Conservation (phyloP, 768 basidiomycete species). For the Filobasidium wieringae region DNA sequence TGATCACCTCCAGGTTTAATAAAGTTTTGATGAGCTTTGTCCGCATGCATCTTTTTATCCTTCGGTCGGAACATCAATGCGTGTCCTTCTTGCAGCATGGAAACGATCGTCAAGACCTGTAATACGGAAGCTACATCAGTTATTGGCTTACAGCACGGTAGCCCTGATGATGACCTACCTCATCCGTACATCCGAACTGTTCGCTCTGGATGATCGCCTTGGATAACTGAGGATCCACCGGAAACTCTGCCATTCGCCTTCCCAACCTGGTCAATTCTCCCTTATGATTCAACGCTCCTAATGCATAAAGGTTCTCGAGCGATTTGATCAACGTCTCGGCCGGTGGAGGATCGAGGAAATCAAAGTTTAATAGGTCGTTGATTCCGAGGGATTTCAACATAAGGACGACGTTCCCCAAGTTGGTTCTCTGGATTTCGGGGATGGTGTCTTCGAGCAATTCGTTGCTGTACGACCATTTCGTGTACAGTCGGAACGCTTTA, state of each 20-base stretch:
- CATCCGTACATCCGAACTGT: slow-evolving; percentile 85
- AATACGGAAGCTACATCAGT: neutral
- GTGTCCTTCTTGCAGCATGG: slow-evolving; percentile 90
- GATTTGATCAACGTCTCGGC: slow-evolving; percentile 95
- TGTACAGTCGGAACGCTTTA: slow-evolving; percentile 95
- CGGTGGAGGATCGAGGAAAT: slow-evolving; percentile 96
- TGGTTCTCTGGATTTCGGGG: slow-evolving; percentile 98
- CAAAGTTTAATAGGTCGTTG: slow-evolving; percentile 95
- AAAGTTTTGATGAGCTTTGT: slow-evolving; percentile 95
- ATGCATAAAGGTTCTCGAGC: slow-evolving; percentile 81
- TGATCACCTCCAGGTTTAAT: slow-evolving; percentile 92
- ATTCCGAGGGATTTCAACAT: slow-evolving; percentile 93
- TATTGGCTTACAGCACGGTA: neutral
- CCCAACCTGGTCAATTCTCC: slow-evolving; percentile 97
- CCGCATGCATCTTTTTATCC: slow-evolving; percentile 94
- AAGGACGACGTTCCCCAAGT: slow-evolving; percentile 87
- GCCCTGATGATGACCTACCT: slow-evolving; percentile 47
- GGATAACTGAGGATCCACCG: slow-evolving; percentile 93
- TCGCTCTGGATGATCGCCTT: slow-evolving; percentile 95
- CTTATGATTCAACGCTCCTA: slow-evolving; percentile 89
- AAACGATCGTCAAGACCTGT: slow-evolving; percentile 86
- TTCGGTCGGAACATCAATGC: slow-evolving; percentile 95
- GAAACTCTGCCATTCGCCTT: slow-evolving; percentile 95
- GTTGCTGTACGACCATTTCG: slow-evolving; percentile 94
- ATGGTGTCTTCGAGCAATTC: slow-evolving; percentile 95